phyloP scores from a whole-genome alignment of 768 basidiomycete species.

The Hemileccinum impolitum region DNA sequence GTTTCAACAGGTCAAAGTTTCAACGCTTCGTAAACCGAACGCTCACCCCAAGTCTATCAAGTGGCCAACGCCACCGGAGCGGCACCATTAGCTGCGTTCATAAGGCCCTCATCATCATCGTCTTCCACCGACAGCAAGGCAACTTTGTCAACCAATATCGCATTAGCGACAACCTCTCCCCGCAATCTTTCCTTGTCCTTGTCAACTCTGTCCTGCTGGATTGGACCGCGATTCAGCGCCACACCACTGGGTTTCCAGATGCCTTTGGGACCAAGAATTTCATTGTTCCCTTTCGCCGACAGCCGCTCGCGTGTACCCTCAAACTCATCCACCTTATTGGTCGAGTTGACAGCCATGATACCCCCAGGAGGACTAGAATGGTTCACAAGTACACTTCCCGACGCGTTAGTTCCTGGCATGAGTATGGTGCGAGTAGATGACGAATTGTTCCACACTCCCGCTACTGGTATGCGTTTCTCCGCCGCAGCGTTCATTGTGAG shows the following conservation, averaged over 20 bases:
- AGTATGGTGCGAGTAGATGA: slow-evolving; percentile 52
- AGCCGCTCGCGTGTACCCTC: slow-evolving; percentile 48
- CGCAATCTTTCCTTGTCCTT: slow-evolving; percentile 36
- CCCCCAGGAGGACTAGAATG: slow-evolving; percentile 30
- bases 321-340: slow-evolving; percentile 39
- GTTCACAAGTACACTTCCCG: slow-evolving; percentile 36
- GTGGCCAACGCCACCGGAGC: slow-evolving; percentile 24
- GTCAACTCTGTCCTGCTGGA: slow-evolving; percentile 21
- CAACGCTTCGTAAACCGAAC: background rate
- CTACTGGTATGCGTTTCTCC: slow-evolving; percentile 54
- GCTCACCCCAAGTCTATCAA: slow-evolving; percentile 24
- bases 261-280: slow-evolving; percentile 37
- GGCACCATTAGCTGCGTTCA: slow-evolving; percentile 14
- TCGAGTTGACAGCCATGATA: slow-evolving; percentile 3
- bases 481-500: slow-evolving; percentile 41
- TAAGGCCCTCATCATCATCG: slow-evolving; percentile 3
- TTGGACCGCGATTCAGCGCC: slow-evolving; percentile 13
- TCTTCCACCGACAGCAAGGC: slow-evolving; percentile 37
- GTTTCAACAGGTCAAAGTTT: background rate
- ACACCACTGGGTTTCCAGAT: slow-evolving; percentile 19
- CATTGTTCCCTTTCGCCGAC: slow-evolving; percentile 42
- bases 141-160: slow-evolving; percentile 37
- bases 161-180: slow-evolving; percentile 33
- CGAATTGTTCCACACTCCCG: slow-evolving; percentile 71
- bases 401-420: slow-evolving; percentile 34